Conservation (phyloP, 805 yeast genomes). For the Candida anglica region DNA sequence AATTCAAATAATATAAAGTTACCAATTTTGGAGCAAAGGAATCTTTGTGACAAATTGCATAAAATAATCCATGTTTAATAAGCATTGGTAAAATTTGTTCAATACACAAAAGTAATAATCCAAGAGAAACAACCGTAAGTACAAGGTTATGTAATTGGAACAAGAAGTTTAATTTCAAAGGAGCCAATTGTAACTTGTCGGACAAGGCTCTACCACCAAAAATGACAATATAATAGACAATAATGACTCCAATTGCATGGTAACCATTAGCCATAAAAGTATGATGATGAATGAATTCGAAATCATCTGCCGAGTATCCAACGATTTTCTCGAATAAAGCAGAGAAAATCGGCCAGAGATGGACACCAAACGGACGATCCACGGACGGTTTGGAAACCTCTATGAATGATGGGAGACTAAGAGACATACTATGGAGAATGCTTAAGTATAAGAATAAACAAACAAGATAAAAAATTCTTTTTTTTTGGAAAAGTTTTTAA, state of each 20-base stretch:
- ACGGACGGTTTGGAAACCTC: constrained; percentile 30
- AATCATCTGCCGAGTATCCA: constrained; percentile 62
- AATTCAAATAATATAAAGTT: constrained; percentile 83
- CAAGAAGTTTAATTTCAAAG: constrained; percentile 68
- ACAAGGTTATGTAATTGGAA: constrained; percentile 84
- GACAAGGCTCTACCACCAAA: constrained; percentile 73
- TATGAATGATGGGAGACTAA: constrained; percentile 10
- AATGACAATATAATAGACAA: constrained; percentile 36
- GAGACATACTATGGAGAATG: constrained; percentile 1
- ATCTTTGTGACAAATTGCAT: constrained; percentile 71
- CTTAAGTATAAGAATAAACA: not conserved
- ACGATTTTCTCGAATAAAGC: constrained; percentile 37
- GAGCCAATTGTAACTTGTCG: constrained; percentile 46
- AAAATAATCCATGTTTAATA: constrained; percentile 70
- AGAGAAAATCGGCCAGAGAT: constrained; percentile 67
- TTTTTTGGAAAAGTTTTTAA: not conserved
- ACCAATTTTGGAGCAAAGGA: constrained; percentile 86
- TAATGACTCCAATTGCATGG: constrained; percentile 45
- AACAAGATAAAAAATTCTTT: not conserved
- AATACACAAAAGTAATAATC: constrained; percentile 61
- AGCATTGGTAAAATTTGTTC: constrained; percentile 87
- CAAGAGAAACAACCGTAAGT: constrained; percentile 65
- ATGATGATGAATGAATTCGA: constrained; percentile 60
- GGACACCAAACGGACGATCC: constrained; percentile 52
- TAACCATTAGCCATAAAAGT: constrained; percentile 65